Conservation (phyloP, 2,329 filamentous ascomycete species). For the Lasiodiplodia gonubiensis region DNA sequence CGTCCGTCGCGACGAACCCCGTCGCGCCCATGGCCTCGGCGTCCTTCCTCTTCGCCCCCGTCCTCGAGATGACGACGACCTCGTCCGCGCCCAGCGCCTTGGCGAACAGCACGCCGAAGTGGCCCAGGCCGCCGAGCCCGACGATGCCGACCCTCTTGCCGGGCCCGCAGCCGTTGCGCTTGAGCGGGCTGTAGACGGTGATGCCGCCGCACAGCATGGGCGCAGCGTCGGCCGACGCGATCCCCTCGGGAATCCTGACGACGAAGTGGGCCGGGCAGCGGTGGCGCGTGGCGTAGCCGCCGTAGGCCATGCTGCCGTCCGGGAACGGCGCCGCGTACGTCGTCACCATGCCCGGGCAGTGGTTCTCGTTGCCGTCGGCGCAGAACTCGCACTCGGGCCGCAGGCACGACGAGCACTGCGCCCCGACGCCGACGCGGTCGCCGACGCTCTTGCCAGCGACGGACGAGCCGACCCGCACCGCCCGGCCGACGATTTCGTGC, state of each 20-base stretch:
- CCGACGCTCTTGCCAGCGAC: constrained; percentile 55
- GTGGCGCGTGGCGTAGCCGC: constrained; percentile 64
- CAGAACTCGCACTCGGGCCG: constrained; percentile 60
- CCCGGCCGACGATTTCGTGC: constrained; percentile 50
- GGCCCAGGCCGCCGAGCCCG: constrained; percentile 75
- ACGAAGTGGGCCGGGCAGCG: constrained; percentile 65
- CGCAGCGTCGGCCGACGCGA: constrained; percentile 60
- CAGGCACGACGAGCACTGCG: constrained; percentile 56
- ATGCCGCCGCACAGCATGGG: constrained; percentile 81
- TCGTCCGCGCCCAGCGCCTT: constrained; percentile 71
- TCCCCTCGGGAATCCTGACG: constrained; percentile 59
- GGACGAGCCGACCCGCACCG: constrained; percentile 41
- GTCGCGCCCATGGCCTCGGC: constrained; percentile 67
- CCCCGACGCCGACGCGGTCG: constrained; percentile 63
- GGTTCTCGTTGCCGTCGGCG: constrained; percentile 48
- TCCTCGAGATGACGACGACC: constrained; percentile 69
- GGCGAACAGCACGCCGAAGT: constrained; percentile 74
- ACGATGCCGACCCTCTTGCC: constrained; percentile 75
- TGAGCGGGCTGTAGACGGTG: constrained; percentile 74
- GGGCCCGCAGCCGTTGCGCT: constrained; percentile 69
- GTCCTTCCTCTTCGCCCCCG: constrained; percentile 63
- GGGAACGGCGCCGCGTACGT: constrained; percentile 66
- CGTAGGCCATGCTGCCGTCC: constrained; percentile 68
- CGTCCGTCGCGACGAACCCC: constrained; percentile 61
- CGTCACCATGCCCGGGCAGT: constrained; percentile 56